Conservation (phyloP, 1,284 basidiomycete species). For the Ganoderma multipileum region DNA sequence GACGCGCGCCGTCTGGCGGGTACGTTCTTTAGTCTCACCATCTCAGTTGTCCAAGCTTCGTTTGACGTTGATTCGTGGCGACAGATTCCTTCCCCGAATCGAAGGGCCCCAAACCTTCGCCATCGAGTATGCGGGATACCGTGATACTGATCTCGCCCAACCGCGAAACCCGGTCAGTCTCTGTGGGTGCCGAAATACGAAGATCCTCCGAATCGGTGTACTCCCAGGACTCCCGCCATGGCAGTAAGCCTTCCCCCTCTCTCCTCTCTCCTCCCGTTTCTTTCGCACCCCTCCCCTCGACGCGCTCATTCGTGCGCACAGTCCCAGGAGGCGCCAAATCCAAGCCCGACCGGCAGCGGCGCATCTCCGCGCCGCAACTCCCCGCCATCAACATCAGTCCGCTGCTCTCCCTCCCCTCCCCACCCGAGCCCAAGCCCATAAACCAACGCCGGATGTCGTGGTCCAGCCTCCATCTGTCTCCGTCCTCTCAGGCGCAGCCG, state of each 20-base stretch:
- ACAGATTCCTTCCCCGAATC: background rate
- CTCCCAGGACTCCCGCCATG: background rate
- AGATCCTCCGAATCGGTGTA: background rate
- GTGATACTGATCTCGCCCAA: constrained; percentile 2
- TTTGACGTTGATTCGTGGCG: background rate
- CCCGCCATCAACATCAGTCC: background rate
- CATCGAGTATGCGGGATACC: background rate
- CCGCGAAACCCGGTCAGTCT: background rate
- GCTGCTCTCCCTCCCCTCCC: background rate
- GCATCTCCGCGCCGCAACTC: background rate
- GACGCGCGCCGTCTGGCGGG: background rate
- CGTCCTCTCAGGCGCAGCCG: background rate
- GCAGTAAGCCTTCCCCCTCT: background rate
- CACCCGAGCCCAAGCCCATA: background rate
- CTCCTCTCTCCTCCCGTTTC: background rate
- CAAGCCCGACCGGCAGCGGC: background rate
- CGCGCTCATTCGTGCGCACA: background rate
- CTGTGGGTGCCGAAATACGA: background rate
- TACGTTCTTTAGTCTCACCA: background rate
- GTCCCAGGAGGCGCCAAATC: background rate
- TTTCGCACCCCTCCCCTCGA: background rate
- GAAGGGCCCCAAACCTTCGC: background rate
- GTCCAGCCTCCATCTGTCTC: background rate
- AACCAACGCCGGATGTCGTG: background rate
- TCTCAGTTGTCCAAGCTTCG: background rate